Base-by-base conservation (phyloP, 495 filamentous ascomycete genomes). In the Talaromyces borbonicus region DNA sequence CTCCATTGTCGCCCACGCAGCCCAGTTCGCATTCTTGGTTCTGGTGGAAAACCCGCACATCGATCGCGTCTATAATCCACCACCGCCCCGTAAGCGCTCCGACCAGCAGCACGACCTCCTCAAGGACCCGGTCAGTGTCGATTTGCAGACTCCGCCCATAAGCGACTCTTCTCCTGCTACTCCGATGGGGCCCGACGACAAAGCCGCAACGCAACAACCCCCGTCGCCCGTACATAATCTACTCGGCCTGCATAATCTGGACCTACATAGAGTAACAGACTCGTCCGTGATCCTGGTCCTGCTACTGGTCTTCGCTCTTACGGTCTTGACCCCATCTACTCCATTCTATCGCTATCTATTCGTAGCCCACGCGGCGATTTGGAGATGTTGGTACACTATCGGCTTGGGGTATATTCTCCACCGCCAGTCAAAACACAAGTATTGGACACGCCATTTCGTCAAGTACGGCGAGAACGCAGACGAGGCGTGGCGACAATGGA, bases 401-500 rank as follows among this genome's bases (percentile, higher is more conserved):
- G 92, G 92, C 38, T 76, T 97, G 14, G 93, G 93, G 4, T 76
- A 84, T 55, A 76, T 96, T 24, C 77, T 98, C 37, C 78, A 83
- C 47, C 75, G 75, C 30, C 92, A 98, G 62, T 95, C 92, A 6
- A 82, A 83, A 47, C 75, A 81, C 66, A 95, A 96, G 65, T 74
- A 79, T 56, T 97, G 90, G 86, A 95, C 90, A 12, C 79, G 92
- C 19, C 92, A 98, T 65, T 98, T 96, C 56, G 74, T 98, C 60
- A 98, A 98, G 59, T 96, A 83, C 56, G 92, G 92, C 48, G 90
- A 96, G 55, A 87, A 75, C 23, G 78, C 79, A 0, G 81, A 84
- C 38, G 92, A 96, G 65, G 90, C 90, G 2, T 98, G 93, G 93
- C 81, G 82, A 43, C 89, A 98, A 60, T 98, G 92, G 92, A 97